Conservation (phyloP, 78 protist genomes). For the Abeoforma whisleri region DNA sequence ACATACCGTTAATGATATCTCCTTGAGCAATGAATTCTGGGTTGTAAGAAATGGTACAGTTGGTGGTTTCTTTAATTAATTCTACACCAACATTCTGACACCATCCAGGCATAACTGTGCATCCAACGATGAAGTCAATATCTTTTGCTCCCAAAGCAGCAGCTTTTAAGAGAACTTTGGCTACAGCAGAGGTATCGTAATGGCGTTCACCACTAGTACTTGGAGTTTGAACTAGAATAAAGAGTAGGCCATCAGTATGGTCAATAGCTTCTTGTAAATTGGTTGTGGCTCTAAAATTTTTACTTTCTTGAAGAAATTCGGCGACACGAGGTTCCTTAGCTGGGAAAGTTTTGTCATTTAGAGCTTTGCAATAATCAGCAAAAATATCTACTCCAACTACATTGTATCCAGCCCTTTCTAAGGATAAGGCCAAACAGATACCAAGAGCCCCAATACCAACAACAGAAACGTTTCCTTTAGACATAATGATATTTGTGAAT, state of each 20-base stretch:
- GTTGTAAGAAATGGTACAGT: constrained; percentile 47
- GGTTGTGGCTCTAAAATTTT: constrained; percentile 46
- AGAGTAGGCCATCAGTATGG: constrained; percentile 13
- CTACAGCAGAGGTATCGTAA: constrained; percentile 47
- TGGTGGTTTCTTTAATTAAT: constrained; percentile 40
- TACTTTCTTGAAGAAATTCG: constrained; percentile 11
- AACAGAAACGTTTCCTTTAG: not conserved
- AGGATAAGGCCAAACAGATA: constrained; percentile 44
- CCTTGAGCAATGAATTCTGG: constrained; percentile 56
- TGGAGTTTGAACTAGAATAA: constrained; percentile 46
- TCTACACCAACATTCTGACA: not conserved
- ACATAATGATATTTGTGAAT: not conserved
- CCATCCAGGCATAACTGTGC: constrained; percentile 53
- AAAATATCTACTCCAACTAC: constrained; percentile 54
- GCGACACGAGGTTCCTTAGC: constrained; percentile 43
- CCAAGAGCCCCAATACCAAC: constrained; percentile 52
- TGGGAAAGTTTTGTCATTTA: constrained; percentile 28
- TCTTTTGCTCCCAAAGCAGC: not conserved
- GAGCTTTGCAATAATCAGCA: constrained; percentile 34
- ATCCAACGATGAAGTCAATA: constrained; percentile 50
- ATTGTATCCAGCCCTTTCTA: constrained; percentile 51
- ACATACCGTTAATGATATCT: not conserved
- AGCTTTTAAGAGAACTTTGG: not conserved
- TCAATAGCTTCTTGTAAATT: constrained; percentile 19
- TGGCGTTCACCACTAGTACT: constrained; percentile 18